Conservation (phyloP, 2,329 filamentous ascomycete genomes). For the Talaromyces islandicus region DNA sequence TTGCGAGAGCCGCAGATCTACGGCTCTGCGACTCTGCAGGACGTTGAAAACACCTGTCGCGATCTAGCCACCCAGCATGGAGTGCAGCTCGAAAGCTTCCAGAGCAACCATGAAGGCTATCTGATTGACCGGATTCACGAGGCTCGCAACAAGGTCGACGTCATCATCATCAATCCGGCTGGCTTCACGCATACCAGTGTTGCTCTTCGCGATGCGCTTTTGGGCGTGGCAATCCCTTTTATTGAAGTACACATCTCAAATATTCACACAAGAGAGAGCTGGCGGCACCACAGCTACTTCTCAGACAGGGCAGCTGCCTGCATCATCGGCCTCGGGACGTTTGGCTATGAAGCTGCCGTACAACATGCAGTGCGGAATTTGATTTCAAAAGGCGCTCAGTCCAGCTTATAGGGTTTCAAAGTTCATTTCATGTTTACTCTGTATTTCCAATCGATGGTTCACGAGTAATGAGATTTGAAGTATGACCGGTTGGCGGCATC, state of each 20-base stretch:
- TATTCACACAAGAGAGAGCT: constrained; percentile 65
- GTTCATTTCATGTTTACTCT: not conserved
- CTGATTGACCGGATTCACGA: constrained; percentile 68
- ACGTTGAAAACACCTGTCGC: constrained; percentile 50
- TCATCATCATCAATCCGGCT: constrained; percentile 65
- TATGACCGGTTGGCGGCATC: not conserved
- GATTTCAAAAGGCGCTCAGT: not conserved
- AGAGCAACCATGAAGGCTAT: constrained; percentile 73
- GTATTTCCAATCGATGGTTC: not conserved
- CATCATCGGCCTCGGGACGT: constrained; percentile 62
- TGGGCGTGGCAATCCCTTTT: constrained; percentile 65
- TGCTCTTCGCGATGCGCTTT: constrained; percentile 66
- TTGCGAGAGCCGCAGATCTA: constrained; percentile 69
- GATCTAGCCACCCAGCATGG: constrained; percentile 46
- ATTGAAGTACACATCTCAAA: constrained; percentile 74
- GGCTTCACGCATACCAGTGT: constrained; percentile 72
- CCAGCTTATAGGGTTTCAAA: not conserved
- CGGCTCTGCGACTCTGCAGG: constrained; percentile 60
- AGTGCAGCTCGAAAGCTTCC: constrained; percentile 54
- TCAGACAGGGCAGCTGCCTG: constrained; percentile 70
- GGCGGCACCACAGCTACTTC: constrained; percentile 64
- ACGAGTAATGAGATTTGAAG: not conserved
- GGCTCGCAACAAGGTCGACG: constrained; percentile 55
- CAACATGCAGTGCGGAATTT: constrained; percentile 44
- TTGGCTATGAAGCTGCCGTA: constrained; percentile 56